A percentile compares a stretch with the other conserved stretches of the same genome.
These are phyloP conservation scores for Eucommia ulmoides DNA, from an alignment of 257 asterid species.

Conservation along the genomic window DNA sequence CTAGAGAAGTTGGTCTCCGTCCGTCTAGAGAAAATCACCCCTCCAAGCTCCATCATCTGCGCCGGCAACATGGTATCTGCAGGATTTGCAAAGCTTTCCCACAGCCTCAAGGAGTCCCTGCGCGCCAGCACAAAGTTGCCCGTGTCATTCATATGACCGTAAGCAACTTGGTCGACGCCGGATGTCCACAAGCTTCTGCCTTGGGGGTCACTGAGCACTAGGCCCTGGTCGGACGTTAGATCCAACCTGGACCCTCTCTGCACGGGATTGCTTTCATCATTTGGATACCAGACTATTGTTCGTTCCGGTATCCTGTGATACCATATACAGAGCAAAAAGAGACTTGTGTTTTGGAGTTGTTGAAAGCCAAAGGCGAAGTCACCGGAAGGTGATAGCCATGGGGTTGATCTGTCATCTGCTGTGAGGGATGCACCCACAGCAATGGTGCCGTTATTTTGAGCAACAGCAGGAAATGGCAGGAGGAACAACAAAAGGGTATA, in stretches of 20 bases:
- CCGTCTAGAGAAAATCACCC: slow-evolving; percentile 6
- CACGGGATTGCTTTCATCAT: slow-evolving; percentile 15
- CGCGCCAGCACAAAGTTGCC: slow-evolving; percentile 32
- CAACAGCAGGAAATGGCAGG: slow-evolving; percentile 5
- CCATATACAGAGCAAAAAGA: slow-evolving; percentile 39
- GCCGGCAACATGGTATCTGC: slow-evolving; percentile 27
- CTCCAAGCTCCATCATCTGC: slow-evolving; percentile 8
- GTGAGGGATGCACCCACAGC: slow-evolving; percentile 14
- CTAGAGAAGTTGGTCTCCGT: slow-evolving; percentile 17
- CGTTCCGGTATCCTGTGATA: slow-evolving; percentile 27
- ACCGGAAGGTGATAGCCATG: slow-evolving; percentile 51
- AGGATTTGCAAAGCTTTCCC: slow-evolving; percentile 40
- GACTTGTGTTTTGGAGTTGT: slow-evolving; percentile 8
- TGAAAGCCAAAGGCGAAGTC: slow-evolving; percentile 56
- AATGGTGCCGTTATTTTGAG: slow-evolving; percentile 24
- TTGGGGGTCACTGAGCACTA: slow-evolving; percentile 25
- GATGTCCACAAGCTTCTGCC: slow-evolving; percentile 16
- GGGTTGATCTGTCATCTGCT: slow-evolving; percentile 18
- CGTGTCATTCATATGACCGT: slow-evolving; percentile 35
- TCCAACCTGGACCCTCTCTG: slow-evolving; percentile 25
- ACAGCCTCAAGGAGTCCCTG: slow-evolving; percentile 13
- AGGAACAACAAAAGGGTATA: too few species aligned
- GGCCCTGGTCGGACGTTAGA: slow-evolving; percentile 19
- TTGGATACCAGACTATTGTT: slow-evolving; percentile 41
- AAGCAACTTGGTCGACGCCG: slow-evolving; percentile 8